phyloP scores from a whole-genome alignment of 805 yeast species.

The Candida dajiaensis region DNA sequence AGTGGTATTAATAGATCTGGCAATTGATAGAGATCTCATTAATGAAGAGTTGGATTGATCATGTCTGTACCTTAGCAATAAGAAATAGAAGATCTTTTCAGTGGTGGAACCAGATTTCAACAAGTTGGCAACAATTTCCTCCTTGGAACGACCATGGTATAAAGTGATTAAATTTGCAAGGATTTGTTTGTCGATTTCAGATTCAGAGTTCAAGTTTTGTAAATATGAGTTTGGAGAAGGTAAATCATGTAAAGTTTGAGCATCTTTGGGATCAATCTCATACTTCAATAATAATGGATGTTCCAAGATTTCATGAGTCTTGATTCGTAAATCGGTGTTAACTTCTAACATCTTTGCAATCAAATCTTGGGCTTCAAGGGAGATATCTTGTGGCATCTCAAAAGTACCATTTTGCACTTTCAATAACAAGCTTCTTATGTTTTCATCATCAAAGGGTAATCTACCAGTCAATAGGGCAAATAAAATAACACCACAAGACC shows the following conservation, averaged over 20 bases:
- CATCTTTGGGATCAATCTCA: slow-evolving; percentile 21
- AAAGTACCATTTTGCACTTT: slow-evolving; percentile 75
- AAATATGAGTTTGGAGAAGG: slow-evolving; percentile 26
- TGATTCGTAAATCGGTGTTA: slow-evolving; percentile 65
- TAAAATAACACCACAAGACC: slow-evolving; percentile 84
- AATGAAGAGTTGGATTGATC: slow-evolving; percentile 42
- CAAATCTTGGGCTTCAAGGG: slow-evolving; percentile 62
- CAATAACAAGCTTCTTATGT: slow-evolving; percentile 59
- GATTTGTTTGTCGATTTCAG: slow-evolving; percentile 68
- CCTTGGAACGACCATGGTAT: slow-evolving; percentile 72
- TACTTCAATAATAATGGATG: slow-evolving; percentile 83
- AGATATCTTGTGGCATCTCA: slow-evolving; percentile 62
- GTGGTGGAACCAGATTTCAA: slow-evolving; percentile 53
- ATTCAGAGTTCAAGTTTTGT: slow-evolving; percentile 21
- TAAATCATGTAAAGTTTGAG: slow-evolving; percentile 23
- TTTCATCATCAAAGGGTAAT: slow-evolving; percentile 79
- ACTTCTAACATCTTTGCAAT: slow-evolving; percentile 60
- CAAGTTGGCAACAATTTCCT: slow-evolving; percentile 49
- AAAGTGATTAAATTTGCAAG: slow-evolving; percentile 68
- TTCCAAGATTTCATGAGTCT: slow-evolving; percentile 55
- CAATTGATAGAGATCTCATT: slow-evolving; percentile 25
- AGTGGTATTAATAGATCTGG: slow-evolving; percentile 22
- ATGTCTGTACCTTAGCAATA: slow-evolving; percentile 69
- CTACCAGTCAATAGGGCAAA: slow-evolving; percentile 78
- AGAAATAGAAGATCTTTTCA: slow-evolving; percentile 76